Evolutionary conservation across 1,284 basidiomycete species (phyloP).

Genomic region (Naganishia cerealis): DNA sequence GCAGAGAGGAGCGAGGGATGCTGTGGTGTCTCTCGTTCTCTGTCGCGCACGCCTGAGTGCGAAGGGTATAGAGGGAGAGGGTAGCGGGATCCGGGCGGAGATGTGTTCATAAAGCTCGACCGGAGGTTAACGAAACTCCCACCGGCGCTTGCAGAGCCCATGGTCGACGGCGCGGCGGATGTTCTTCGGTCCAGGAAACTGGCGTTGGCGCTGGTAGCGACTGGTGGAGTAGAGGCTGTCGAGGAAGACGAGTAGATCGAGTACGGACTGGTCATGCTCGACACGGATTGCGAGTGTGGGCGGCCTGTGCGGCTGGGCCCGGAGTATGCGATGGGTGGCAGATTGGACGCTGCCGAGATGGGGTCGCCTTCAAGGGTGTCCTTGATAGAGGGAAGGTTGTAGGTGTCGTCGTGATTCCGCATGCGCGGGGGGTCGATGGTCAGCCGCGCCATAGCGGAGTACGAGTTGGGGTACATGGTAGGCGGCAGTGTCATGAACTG

Average conservation of each 20-base stretch:
- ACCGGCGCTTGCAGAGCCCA: not conserved
- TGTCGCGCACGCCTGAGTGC: not conserved
- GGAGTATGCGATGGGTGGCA: not conserved
- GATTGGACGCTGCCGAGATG: not conserved
- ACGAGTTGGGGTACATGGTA: slow-evolving; percentile 15
- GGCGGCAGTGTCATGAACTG: too few relatives aligned
- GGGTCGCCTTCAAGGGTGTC: slow-evolving; percentile 7
- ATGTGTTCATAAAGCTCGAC: slow-evolving; percentile 28
- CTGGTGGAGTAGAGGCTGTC: not conserved
- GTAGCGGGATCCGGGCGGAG: slow-evolving; percentile 8
- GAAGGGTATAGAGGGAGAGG: not conserved
- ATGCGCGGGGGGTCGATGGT: slow-evolving; percentile 25
- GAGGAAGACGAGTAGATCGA: slow-evolving; percentile 18
- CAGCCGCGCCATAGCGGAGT: slow-evolving; percentile 32
- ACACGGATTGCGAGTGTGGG: slow-evolving; percentile 32
- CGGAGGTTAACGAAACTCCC: slow-evolving; percentile 26
- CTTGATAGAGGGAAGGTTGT: slow-evolving; percentile 11
- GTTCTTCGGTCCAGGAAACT: slow-evolving; percentile 10
- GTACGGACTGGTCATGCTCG: slow-evolving; percentile 30
- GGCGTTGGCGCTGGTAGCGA: slow-evolving; percentile 4
- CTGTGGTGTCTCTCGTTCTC: not conserved
- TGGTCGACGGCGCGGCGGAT: too few relatives aligned
- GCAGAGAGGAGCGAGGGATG: slow-evolving; percentile 2
- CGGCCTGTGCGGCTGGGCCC: slow-evolving; percentile 26
- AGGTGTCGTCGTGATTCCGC: not conserved